Evolutionary conservation across 164 flowering plant genomes (phyloP), one percentile per base, ranked within the genome.

Genomic region (Magnolia kwangsiensis): DNA sequence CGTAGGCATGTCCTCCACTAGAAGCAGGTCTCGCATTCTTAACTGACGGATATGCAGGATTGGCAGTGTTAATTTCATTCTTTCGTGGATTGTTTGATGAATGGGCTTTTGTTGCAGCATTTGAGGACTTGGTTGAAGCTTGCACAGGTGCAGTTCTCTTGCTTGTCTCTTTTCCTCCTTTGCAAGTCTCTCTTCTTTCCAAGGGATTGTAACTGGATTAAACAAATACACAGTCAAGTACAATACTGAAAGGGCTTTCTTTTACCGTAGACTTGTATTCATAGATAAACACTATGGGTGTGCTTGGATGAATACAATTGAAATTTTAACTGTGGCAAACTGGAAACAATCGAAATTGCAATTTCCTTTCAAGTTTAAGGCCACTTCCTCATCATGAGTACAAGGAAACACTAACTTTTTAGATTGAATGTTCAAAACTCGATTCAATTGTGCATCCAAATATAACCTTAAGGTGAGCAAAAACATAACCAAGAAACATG

Each of bases 111-210:
- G 90, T 61, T 11, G 88, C 88, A 76, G 88, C 78, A 2, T 88
- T 69, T 20, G 92, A 65, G 71, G 87, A 75, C 81, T 86, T 92
- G 73, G 83, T 20, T 31, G 91, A 84, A 59, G 88, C 64, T 71
- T 89, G 93, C 10, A 87, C 74, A 8, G 82, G 24, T 27, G 89
- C 88, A 75, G 78, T 70, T 77, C 81, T 94, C 87, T 87, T 96
- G 87, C 72, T 82, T 14, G 70, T 83, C 63, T 94, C 98, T 78
- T 89, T 94, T 71, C 92, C 97, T 75, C 99, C 98, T 81, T 89
- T 96, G 74, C 86, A 81, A 73, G 86, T 75, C 66, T 92, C 98
- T 80, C 99, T 89, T 78, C 98, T 91, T 82, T 96, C 98, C 82
- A 88, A 75, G 27, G 99, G 82, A 86, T 94, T 93, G 85, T 96